Evolutionary conservation across 2,329 filamentous ascomycete species (phyloP).

Genomic region (Trichoderma sp.): DNA sequence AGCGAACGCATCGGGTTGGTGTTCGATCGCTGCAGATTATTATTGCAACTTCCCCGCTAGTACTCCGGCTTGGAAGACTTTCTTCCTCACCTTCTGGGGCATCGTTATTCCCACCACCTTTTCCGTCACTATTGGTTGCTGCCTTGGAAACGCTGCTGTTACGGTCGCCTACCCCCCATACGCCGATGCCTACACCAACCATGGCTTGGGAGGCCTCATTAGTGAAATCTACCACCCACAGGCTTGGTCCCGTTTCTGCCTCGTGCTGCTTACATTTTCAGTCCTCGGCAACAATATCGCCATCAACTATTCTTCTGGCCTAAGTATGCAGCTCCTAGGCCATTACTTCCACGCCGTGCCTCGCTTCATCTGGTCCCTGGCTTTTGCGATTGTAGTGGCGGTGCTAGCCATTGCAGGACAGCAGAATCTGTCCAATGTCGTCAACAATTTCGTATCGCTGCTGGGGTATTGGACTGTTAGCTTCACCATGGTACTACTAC

Average conservation of each 20-base stretch:
- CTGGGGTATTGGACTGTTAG: background rate
- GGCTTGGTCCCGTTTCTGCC: background rate
- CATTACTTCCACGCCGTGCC: background rate
- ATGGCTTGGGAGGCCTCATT: background rate
- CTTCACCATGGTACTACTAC: background rate
- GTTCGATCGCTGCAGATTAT: slow-evolving; percentile 20
- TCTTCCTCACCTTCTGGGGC: slow-evolving; percentile 22
- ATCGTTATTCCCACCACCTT: slow-evolving; percentile 22
- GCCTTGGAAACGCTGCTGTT: background rate
- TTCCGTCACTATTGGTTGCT: slow-evolving; percentile 21
- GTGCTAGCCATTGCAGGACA: background rate
- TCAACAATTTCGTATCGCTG: background rate
- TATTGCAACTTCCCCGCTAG: slow-evolving; percentile 22
- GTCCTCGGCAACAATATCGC: background rate
- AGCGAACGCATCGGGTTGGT: background rate
- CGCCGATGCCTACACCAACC: background rate
- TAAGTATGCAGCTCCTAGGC: background rate
- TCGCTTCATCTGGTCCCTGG: background rate
- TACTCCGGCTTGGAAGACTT: slow-evolving; percentile 22
- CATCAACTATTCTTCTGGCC: background rate
- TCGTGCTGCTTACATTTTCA: background rate
- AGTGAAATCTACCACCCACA: background rate
- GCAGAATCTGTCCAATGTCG: background rate
- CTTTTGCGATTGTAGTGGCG: background rate
- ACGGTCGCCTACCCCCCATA: background rate